Base-by-base conservation (phyloP, 192 early-diverging fungal genomes). In the Backusella mclennaniae region DNA sequence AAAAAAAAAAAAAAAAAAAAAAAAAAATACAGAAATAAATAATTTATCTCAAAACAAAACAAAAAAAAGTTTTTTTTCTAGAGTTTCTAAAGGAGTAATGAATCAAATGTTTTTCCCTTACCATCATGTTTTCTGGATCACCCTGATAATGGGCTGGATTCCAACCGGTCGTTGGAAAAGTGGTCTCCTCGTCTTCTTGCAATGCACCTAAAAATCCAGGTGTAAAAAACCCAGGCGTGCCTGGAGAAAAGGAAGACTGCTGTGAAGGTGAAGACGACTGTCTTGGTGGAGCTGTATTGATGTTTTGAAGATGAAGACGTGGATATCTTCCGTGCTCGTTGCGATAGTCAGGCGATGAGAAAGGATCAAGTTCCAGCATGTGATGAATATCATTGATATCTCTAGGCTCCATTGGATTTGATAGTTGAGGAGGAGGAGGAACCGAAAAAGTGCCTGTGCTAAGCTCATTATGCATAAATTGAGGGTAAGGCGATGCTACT, bases 131-230 rank as follows among this genome's bases (percentile, higher is more conserved):
- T 26, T 63, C 56, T 31, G 21, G 56, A 14, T 63, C 11, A 14
- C 26, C 23, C 29, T 63, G 56, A 8, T 63, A 63, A 11, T 29
- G 21, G 26, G 56, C 12, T 63, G 56, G 21, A 29, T 63, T 23
- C 56, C 56, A 63, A 5, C 56, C 26, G 9, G 56, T 29, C 3
- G 21, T 12, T 29, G 56, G 26, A 63, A 63, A 63, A 63, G 56
- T 19, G 8, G 35, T 71, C 41, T 71, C 70, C 19, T 63, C 85
- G 36, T 77, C 86, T 77, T 77, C 84, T 69, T 82, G 82, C 42
- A 93, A 77, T 8, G 92, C 86, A n/a, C 91, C 90, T 41, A 89
- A 81, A 75, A 93, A 93, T 38, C 85, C 87, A 17, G 92, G 90
- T 53, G 90, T 89, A 41, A 93, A 93, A 83, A 93, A 91, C 17